Percentiles rank a stretch among this genome's conserved stretches.
Conservation (phyloP, 495 filamentous ascomycete species). For the Clavariopsis aquatica region DNA sequence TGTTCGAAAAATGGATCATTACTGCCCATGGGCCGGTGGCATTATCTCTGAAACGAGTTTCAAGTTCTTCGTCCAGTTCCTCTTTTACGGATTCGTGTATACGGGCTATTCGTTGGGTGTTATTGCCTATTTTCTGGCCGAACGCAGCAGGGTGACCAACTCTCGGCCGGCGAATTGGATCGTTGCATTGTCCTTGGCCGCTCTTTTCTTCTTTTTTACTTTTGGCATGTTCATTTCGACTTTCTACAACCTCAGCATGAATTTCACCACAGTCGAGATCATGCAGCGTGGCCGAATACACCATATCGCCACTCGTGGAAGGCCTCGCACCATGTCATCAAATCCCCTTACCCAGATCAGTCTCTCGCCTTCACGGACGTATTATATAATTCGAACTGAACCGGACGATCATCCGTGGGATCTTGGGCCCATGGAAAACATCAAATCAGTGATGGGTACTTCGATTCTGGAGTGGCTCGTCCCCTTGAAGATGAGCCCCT, state of each 20-base stretch:
- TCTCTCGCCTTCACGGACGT: conserved; percentile 2
- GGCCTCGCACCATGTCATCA: background rate
- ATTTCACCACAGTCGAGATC: conserved; percentile 81
- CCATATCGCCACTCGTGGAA: conserved; percentile 21
- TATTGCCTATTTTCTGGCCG: conserved; percentile 57
- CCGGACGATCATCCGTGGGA: conserved; percentile 33
- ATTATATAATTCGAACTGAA: conserved; percentile 26
- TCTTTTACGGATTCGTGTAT: conserved; percentile 67
- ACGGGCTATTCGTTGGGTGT: conserved; percentile 64
- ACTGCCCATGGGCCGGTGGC: conserved; percentile 91
- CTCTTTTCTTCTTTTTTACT: conserved; percentile 77
- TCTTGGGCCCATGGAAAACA: conserved; percentile 9
- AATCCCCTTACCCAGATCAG: background rate
- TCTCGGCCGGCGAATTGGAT: conserved; percentile 53
- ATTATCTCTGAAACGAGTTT: conserved; percentile 81
- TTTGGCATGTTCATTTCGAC: conserved; percentile 73
- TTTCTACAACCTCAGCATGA: conserved; percentile 65
- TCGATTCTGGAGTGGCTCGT: conserved; percentile 24
- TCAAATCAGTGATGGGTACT: conserved; percentile 26
- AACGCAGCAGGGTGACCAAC: conserved; percentile 40
- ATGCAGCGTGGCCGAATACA: conserved; percentile 62
- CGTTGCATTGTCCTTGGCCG: conserved; percentile 56
- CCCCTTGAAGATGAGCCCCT: conserved; percentile 29
- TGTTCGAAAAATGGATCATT: conserved; percentile 87
- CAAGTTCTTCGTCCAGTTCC: conserved; percentile 89